These are phyloP conservation scores for Leucaena leucocephala DNA, from an alignment of 306 rosid species.

Conservation along the genomic window DNA sequence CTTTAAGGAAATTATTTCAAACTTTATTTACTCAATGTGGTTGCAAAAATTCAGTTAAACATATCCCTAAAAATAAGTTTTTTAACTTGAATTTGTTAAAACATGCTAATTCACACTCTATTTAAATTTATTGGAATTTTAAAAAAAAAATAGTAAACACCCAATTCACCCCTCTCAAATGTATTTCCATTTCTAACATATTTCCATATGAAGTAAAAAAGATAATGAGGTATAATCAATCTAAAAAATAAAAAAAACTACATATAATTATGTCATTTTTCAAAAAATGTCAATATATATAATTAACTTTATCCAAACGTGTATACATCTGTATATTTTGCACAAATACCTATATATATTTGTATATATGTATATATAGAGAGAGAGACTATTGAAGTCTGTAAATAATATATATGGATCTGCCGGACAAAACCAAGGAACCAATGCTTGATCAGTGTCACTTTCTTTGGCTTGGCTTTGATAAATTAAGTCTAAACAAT, in stretches of 20 bases:
- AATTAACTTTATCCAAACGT: background rate
- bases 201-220: background rate
- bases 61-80: too few species aligned
- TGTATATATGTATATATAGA: too few species aligned
- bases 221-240: background rate
- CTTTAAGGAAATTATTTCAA: too few species aligned
- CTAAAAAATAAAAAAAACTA: background rate
- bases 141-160: background rate
- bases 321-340: too few species aligned
- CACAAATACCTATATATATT: background rate
- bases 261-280: background rate
- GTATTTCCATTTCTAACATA: background rate
- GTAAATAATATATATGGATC: background rate
- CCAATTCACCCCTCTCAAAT: background rate
- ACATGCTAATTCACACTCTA: too few species aligned
- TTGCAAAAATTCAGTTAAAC: background rate
- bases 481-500: too few species aligned
- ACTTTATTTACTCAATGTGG: too few species aligned
- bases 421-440: background rate
- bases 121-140: too few species aligned
- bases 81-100: background rate
- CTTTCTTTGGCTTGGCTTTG: background rate
- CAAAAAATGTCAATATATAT: too few species aligned
- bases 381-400: background rate
- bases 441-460: background rate